Percentiles rank a stretch among this genome's conserved stretches.
These are phyloP conservation scores for Paecilomyces dactylethromorphus DNA, from an alignment of 2,329 filamentous ascomycete species.

Conservation along the genomic window DNA sequence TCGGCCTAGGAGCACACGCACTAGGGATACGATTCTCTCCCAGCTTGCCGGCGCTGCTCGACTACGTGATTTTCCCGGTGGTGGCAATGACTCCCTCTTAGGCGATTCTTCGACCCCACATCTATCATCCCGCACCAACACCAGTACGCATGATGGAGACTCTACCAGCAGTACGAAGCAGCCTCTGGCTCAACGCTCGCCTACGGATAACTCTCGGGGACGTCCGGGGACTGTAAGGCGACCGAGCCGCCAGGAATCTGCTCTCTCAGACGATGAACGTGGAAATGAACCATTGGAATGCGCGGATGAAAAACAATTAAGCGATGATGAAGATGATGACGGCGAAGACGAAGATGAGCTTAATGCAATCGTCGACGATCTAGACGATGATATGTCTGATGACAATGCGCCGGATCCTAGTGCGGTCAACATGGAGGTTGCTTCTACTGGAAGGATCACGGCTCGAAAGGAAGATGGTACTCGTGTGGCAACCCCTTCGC, in stretches of 20 bases:
- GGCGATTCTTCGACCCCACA: constrained; percentile 27
- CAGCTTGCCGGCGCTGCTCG: constrained; percentile 66
- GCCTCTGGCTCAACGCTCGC: constrained; percentile 36
- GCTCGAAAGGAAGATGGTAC: constrained; percentile 90
- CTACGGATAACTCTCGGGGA: constrained; percentile 31
- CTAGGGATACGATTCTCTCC: constrained; percentile 59
- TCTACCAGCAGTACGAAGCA: constrained; percentile 21
- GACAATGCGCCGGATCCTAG: constrained; percentile 72
- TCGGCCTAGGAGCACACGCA: constrained; percentile 57
- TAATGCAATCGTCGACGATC: constrained; percentile 82
- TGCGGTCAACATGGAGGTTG: constrained; percentile 87
- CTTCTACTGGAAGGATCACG: constrained; percentile 77
- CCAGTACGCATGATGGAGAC: constrained; percentile 10
- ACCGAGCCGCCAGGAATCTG: constrained; percentile 54
- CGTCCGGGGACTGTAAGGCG: constrained; percentile 47
- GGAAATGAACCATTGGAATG: constrained; percentile 74
- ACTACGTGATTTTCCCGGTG: constrained; percentile 45
- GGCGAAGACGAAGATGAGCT: constrained; percentile 58
- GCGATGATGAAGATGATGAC: constrained; percentile 59
- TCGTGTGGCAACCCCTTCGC: constrained; percentile 72
- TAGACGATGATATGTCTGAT: constrained; percentile 76
- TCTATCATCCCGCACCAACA: constrained; percentile 14
- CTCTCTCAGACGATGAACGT: constrained; percentile 54
- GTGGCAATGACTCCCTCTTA: constrained; percentile 13
- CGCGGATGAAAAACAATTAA: constrained; percentile 81